A percentile compares a stretch with the other conserved stretches of the same genome.
Conservation (phyloP, 176 grass and related monocot genomes). For the Oryza glaberrima region DNA sequence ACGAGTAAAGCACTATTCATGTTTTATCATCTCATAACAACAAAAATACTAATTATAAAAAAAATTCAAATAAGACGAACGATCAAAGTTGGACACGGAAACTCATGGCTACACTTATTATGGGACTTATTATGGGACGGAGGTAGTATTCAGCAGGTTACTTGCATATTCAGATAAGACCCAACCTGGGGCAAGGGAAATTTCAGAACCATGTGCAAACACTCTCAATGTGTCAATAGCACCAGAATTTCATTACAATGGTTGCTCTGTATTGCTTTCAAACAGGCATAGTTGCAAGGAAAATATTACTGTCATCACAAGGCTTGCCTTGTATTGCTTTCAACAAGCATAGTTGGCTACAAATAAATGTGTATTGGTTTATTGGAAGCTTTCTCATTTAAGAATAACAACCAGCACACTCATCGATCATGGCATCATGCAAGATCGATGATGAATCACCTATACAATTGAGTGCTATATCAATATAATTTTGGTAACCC, state of each 20-base stretch:
- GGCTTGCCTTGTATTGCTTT: background rate
- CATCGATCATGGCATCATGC: background rate
- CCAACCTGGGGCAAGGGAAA: background rate
- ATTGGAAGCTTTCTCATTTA: background rate
- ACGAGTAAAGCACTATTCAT: too few relatives aligned
- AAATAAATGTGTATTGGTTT: background rate
- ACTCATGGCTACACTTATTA: too few relatives aligned
- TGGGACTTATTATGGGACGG: too few relatives aligned
- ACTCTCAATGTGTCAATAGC: background rate
- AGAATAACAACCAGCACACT: conserved; percentile 20
- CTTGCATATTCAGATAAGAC: background rate
- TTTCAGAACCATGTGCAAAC: background rate
- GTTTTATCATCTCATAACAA: too few relatives aligned
- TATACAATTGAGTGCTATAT: conserved; percentile 42
- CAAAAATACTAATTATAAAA: too few relatives aligned
- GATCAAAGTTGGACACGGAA: too few relatives aligned
- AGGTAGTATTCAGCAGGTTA: background rate
- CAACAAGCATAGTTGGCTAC: background rate
- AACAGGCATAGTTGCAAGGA: background rate
- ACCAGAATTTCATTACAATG: background rate
- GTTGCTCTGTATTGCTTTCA: background rate
- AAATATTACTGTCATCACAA: background rate
- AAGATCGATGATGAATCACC: conserved; percentile 22
- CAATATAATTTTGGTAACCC: conserved; percentile 25
- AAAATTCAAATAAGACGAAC: too few relatives aligned